These are phyloP conservation scores for Fusarium domesticum DNA, from an alignment of 2,329 filamentous ascomycete species.

Conservation along the genomic window DNA sequence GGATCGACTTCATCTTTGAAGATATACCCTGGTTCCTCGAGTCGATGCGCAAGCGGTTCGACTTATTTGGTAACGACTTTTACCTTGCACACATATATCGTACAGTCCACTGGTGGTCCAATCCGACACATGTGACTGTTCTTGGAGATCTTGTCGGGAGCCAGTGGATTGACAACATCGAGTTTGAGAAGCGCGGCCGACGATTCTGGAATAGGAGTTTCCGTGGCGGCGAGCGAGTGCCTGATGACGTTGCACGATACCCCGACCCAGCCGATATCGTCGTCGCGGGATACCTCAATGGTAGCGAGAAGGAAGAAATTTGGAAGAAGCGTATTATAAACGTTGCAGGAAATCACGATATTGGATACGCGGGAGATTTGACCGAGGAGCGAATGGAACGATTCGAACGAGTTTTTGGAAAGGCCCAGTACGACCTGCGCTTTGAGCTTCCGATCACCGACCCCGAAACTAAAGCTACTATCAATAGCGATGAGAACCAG, in stretches of 20 bases:
- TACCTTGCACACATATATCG: slow-evolving; percentile 93
- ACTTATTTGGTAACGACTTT: slow-evolving; percentile 89
- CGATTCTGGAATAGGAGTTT: slow-evolving; percentile 84
- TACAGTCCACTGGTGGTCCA: slow-evolving; percentile 76
- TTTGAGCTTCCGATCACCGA: slow-evolving; percentile 57
- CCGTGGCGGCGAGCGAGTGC: slow-evolving; percentile 61
- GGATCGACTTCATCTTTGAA: slow-evolving; percentile 59
- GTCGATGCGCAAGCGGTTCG: slow-evolving; percentile 73
- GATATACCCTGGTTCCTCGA: slow-evolving; percentile 68
- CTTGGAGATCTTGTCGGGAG: slow-evolving; percentile 90
- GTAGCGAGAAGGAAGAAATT: slow-evolving; percentile 40
- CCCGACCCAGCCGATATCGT: slow-evolving; percentile 48
- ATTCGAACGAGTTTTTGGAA: slow-evolving; percentile 83
- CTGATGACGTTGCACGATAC: slow-evolving; percentile 50
- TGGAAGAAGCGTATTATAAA: slow-evolving; percentile 85
- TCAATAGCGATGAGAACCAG: slow-evolving; percentile 42
- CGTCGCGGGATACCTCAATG: slow-evolving; percentile 48
- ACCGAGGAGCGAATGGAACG: slow-evolving; percentile 70
- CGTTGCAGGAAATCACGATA: slow-evolving; percentile 91
- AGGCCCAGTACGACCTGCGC: slow-evolving; percentile 83
- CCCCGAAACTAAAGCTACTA: slow-evolving; percentile 38
- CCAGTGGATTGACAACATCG: slow-evolving; percentile 86
- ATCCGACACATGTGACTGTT: slow-evolving; percentile 82
- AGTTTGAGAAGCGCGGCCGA: slow-evolving; percentile 71
- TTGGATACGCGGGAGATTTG: slow-evolving; percentile 93